Conservation (phyloP, 129 eudicot genomes). For the Flaveria robusta region DNA sequence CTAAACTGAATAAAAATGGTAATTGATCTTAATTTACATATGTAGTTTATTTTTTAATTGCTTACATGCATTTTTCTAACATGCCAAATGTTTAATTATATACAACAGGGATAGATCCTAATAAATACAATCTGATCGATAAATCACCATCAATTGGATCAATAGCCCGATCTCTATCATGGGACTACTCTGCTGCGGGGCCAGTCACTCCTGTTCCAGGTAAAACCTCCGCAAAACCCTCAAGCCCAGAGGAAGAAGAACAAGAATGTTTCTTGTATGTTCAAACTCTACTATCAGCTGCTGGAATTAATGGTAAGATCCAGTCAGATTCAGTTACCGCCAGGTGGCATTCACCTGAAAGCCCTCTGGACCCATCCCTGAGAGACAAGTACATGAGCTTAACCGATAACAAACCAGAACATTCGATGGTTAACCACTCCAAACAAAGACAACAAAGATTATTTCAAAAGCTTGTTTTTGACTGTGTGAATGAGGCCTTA, state of each 20-base stretch:
- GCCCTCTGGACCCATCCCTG: slow-evolving; percentile 82
- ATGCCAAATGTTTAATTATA: slow-evolving; percentile 5
- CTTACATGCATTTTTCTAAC: slow-evolving; percentile 16
- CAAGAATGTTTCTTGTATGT: slow-evolving; percentile 54
- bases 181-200: slow-evolving; percentile 55
- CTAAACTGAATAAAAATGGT: too few relatives aligned
- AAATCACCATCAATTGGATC: slow-evolving; percentile 98
- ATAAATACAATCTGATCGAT: slow-evolving; percentile 70
- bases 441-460: slow-evolving; percentile 65
- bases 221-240: slow-evolving; percentile 36
- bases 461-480: slow-evolving; percentile 73
- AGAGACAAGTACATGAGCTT: slow-evolving; percentile 63
- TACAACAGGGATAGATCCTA: slow-evolving; percentile 44
- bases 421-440: slow-evolving; percentile 40
- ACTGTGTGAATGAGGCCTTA: slow-evolving; percentile 68
- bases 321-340: slow-evolving; percentile 37
- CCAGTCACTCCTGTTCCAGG: slow-evolving; percentile 38
- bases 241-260: slow-evolving; percentile 53
- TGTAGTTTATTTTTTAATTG: background rate
- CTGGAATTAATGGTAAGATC: slow-evolving; percentile 48
- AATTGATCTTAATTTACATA: too few relatives aligned
- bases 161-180: slow-evolving; percentile 83
- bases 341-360: slow-evolving; percentile 72
- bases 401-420: slow-evolving; percentile 23
- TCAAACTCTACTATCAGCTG: slow-evolving; percentile 62